These are phyloP conservation scores for Solanum habrochaites DNA, from an alignment of 257 asterid species.

Conservation along the genomic window DNA sequence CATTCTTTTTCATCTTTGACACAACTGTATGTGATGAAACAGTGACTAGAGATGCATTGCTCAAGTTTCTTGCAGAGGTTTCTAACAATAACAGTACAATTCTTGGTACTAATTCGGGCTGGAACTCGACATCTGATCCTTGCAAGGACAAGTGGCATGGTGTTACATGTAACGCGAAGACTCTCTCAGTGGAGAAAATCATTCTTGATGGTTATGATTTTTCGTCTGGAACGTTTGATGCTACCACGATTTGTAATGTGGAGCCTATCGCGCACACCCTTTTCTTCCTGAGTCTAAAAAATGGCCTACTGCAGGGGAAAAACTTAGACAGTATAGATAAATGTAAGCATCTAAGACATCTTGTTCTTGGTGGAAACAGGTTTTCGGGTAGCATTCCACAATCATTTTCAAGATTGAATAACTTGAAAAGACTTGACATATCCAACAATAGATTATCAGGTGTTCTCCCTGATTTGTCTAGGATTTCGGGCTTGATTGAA, in stretches of 20 bases:
- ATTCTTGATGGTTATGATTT: slow-evolving; percentile 23
- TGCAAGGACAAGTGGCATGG: slow-evolving; percentile 41
- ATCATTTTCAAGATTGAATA: slow-evolving; percentile 20
- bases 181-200: slow-evolving; percentile 11
- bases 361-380: slow-evolving; percentile 25
- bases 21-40: slow-evolving; percentile 17
- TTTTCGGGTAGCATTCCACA: slow-evolving; percentile 23
- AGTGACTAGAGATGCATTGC: slow-evolving; percentile 12
- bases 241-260: slow-evolving; percentile 24
- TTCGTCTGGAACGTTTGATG: slow-evolving; percentile 25
- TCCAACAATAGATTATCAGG: slow-evolving; percentile 28
- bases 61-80: slow-evolving; percentile 25
- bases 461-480: slow-evolving; percentile 25
- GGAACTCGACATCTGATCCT: slow-evolving; percentile 45
- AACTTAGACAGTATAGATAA: slow-evolving; percentile 26
- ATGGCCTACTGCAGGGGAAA: slow-evolving; percentile 17
- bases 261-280: slow-evolving; percentile 20
- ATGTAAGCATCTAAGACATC: slow-evolving; percentile 30
- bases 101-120: slow-evolving; percentile 12
- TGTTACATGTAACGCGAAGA: slow-evolving; percentile 17
- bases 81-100: slow-evolving; percentile 12
- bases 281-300: slow-evolving; percentile 13
- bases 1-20: slow-evolving; percentile 13
- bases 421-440: slow-evolving; percentile 30
- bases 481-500: slow-evolving; percentile 10